Base-by-base conservation (phyloP, 495 filamentous ascomycete genomes). In the Schizothecium vesticola region DNA sequence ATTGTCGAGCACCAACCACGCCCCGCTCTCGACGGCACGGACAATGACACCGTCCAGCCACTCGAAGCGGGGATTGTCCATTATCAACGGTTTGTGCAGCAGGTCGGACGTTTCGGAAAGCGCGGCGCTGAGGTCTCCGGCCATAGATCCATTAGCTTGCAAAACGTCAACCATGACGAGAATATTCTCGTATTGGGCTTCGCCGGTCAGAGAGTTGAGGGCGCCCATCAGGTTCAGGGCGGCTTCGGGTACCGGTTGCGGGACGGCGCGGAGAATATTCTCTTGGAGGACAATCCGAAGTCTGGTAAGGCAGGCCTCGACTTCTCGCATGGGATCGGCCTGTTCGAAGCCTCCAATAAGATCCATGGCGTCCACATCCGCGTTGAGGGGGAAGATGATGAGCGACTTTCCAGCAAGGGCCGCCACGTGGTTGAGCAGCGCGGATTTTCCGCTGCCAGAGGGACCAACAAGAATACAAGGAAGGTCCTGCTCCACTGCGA, bases 341-440 rank as follows among this genome's bases (percentile, higher is more conserved):
- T 99, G 96, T 74, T 98, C 96, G 74, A 96, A 99, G 0, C 95
- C 93, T 70, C 96, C 96, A 63, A 99, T 90, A 24, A 99, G 84
- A 74, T 99, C 96, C 88, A 94, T 97, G 19, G 94, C 92, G 77
- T 99, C 96, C 61, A 94, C 91, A 69, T 98, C 96, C 4, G 92
- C 87, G 76, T 96, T 97, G 72, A 98, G 82, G 12, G 93, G 86
- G 64, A 97, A 88, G 56, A 91, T 89, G 56, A 91, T 84, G 13
- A 97, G 78, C 6, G 86, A 80, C 56, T 89, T 89, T 26, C 95
- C 94, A 64, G 85, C 84, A 28, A 90, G 73, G 36, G 90, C 87
- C 21, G 96, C 94, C n/a, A 97, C 80, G 62, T 93, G 89, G 55
- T 87, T 82, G 22, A 99, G 82, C 2, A 96, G 77, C 5, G 85